phyloP scores from a whole-genome alignment of 148 eudicot species.

The Dianthus caryophyllus region DNA sequence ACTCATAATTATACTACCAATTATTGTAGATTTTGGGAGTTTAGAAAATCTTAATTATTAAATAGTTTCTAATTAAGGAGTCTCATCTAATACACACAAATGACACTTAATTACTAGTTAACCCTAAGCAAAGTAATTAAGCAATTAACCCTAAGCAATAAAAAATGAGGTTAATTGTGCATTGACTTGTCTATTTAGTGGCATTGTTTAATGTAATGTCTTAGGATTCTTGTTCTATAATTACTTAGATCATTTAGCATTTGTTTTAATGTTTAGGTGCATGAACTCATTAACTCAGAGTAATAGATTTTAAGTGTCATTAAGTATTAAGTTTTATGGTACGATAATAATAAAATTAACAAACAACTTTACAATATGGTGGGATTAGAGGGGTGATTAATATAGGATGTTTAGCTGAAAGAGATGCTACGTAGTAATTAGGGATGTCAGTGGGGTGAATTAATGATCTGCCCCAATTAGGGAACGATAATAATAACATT shows the following conservation, averaged over 20 bases:
- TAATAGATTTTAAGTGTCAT: no score
- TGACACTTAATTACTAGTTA: neutral
- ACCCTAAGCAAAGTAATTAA: neutral
- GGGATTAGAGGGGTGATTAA: no score
- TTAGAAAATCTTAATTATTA: constrained; percentile 34
- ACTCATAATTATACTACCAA: constrained; percentile 17
- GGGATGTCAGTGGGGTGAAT: no score
- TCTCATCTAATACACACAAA: constrained; percentile 16
- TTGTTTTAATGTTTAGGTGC: neutral
- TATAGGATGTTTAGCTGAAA: no score
- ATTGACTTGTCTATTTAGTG: constrained; percentile 5
- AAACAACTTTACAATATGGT: no score
- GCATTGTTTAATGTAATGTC: neutral
- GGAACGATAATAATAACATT: no score
- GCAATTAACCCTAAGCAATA: neutral
- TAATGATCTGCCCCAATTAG: no score
- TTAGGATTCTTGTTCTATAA: constrained; percentile 7
- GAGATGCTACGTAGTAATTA: no score
- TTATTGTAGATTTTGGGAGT: constrained; percentile 42
- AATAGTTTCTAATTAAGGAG: constrained; percentile 33
- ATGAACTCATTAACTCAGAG: no score
- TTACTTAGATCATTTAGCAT: neutral
- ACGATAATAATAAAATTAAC: no score
- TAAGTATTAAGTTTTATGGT: no score
- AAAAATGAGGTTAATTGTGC: neutral